Conservation (phyloP, 305 asterid species). For the Plantago coronopus region DNA sequence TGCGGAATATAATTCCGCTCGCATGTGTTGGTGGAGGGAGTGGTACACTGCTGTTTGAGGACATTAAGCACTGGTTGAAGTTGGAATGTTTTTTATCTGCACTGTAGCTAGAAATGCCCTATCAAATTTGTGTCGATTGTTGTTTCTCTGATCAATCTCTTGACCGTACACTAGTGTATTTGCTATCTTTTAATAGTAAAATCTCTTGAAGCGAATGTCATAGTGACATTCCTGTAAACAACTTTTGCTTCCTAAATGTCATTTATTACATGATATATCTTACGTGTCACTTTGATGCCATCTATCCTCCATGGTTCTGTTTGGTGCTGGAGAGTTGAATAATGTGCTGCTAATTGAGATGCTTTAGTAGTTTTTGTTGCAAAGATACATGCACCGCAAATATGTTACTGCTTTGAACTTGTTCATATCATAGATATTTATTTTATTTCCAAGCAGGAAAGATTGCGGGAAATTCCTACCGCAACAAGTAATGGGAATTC, state of each 20-base stretch:
- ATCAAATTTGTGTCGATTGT: no score
- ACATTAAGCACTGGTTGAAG: no score
- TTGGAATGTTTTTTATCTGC: no score
- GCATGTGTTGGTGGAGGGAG: no score
- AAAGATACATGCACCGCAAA: slow-evolving; percentile 6
- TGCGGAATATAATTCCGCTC: no score
- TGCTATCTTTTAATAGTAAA: not conserved
- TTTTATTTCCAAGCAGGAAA: slow-evolving; percentile 52
- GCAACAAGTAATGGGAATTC: slow-evolving; percentile 61
- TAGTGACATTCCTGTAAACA: not conserved
- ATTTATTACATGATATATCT: slow-evolving; percentile 1
- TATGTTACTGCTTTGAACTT: slow-evolving; percentile 10
- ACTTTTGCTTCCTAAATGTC: not conserved
- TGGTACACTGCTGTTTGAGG: no score
- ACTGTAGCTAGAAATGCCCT: no score
- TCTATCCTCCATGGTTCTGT: slow-evolving; percentile 6
- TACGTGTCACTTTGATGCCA: slow-evolving; percentile 2
- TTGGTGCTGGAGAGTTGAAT: slow-evolving; percentile 17
- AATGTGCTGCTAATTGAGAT: not conserved
- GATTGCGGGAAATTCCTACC: slow-evolving; percentile 91
- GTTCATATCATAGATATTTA: slow-evolving; percentile 13
- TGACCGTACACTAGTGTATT: no score
- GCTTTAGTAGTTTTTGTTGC: not conserved
- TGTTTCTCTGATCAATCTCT: no score
- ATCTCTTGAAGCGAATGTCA: not conserved